Conservation (phyloP, 2,329 filamentous ascomycete species). For the Amesomyces nigricolor region DNA sequence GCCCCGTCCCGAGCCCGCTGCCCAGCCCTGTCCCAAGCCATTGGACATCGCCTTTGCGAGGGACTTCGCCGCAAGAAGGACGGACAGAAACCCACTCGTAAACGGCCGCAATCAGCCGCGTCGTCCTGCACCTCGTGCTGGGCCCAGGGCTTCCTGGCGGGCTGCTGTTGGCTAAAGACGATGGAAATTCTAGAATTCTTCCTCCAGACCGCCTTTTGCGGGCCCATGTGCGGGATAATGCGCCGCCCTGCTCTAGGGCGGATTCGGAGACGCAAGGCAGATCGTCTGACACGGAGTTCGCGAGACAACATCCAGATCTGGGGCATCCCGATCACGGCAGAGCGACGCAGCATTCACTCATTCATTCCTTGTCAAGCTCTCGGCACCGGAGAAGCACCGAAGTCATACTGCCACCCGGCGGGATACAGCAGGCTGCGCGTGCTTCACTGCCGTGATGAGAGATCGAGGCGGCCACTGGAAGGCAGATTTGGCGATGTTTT, state of each 20-base stretch:
- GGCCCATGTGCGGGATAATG: slow-evolving; percentile 18
- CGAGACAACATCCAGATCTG: background rate
- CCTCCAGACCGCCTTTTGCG: slow-evolving; percentile 21
- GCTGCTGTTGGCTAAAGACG: slow-evolving; percentile 7
- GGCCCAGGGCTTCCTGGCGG: background rate
- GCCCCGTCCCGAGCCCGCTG: background rate
- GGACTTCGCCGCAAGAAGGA: slow-evolving; percentile 2
- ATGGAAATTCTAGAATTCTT: slow-evolving; percentile 15
- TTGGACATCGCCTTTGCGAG: background rate
- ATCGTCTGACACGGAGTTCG: background rate
- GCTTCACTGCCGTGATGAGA: background rate
- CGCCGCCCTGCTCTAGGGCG: background rate
- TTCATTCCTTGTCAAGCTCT: slow-evolving; percentile 1
- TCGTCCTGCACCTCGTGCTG: background rate
- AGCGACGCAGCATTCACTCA: background rate
- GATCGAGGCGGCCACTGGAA: slow-evolving; percentile 3
- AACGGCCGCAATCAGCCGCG: background rate
- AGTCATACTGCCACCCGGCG: background rate
- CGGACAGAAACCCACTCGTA: background rate
- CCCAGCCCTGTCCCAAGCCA: background rate
- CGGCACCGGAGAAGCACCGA: slow-evolving; percentile 14
- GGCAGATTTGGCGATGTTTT: slow-evolving; percentile 4
- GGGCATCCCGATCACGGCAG: slow-evolving; percentile 3
- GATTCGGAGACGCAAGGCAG: background rate
- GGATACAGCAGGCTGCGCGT: slow-evolving; percentile 2